Evolutionary conservation across 2,329 filamentous ascomycete species (phyloP), one percentile per base, ranked within the genome.

Genomic region (Lasiodiplodia sp.): DNA sequence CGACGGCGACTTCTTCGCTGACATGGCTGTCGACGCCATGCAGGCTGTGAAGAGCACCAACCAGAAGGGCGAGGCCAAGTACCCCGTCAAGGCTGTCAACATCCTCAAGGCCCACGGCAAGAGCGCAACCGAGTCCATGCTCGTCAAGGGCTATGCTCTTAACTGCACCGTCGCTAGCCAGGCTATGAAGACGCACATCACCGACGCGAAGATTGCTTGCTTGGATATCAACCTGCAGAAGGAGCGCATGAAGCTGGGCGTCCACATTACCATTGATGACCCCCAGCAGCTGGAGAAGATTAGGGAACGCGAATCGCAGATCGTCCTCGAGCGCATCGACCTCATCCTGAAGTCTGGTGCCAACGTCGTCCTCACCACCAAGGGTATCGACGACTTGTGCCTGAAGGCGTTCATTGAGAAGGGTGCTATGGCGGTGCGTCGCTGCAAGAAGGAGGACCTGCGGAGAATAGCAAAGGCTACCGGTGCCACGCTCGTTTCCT

Each of bases 161-260:
- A 99, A 99, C 87, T 99, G 96, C 86, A 99, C 96, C 47, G 94
- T 99, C 69, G 96, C 96, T 67, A 97, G 94, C 68, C 96, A 99
- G 82, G 96, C 96, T 56, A 99, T 99, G 96, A 93, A 90, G 75
- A 99, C 96, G 37, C 89, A 92, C 75, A 89, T 99, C 79, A 88
- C 88, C 65, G 94, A 98, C 81, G 96, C 96, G 73, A 98, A 97
- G 86, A 99, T 99, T 81, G 96, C 96, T 62, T 91, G 95, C 75
- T 83, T 99, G 70, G 96, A 99, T 80, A 98, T 99, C 89, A 99
- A 99, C 83, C 82, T 99, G 76, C 95, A 98, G 79, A 99, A 99
- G 86, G 95, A 98, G 86, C 89, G 95, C 74, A 98, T 99, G 96
- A 98, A 99, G 88, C 86, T 99, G 69, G 96, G 96, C 73, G 96